These are phyloP conservation scores for Xylaria sp. DNA, from an alignment of 2,329 filamentous ascomycete species.

Conservation along the genomic window DNA sequence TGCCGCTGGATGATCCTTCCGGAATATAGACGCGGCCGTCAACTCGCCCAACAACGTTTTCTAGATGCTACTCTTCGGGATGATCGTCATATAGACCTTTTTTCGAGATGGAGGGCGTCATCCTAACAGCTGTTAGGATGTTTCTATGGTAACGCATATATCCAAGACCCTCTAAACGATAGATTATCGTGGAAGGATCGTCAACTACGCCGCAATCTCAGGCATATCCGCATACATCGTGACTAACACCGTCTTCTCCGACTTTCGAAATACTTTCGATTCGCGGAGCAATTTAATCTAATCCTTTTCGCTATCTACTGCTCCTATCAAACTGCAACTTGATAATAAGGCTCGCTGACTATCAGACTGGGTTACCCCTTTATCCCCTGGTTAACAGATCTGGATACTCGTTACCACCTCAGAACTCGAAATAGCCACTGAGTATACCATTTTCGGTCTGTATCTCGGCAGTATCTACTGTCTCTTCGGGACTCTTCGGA, in stretches of 20 bases:
- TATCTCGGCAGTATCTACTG: constrained; percentile 19
- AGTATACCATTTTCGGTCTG: constrained; percentile 21
- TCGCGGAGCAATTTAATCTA: background rate
- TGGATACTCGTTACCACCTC: background rate
- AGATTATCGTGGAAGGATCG: too few relatives aligned
- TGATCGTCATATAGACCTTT: background rate
- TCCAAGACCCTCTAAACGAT: too few relatives aligned
- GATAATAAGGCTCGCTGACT: background rate
- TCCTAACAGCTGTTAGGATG: too few relatives aligned
- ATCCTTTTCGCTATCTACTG: background rate
- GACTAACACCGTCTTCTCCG: background rate
- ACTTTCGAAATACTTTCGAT: background rate
- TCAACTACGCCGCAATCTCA: too few relatives aligned
- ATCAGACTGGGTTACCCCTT: too few relatives aligned
- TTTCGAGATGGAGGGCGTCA: too few relatives aligned
- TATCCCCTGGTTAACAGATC: too few relatives aligned
- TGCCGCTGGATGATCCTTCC: background rate
- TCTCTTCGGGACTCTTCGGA: constrained; percentile 21
- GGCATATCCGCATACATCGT: background rate
- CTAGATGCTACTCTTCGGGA: background rate
- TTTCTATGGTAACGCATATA: too few relatives aligned
- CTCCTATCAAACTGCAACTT: background rate
- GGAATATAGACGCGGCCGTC: background rate
- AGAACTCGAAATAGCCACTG: background rate
- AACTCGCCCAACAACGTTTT: background rate